These are phyloP conservation scores for Solanum sitiens DNA, from an alignment of 257 asterid genomes.

Conservation along the genomic window DNA sequence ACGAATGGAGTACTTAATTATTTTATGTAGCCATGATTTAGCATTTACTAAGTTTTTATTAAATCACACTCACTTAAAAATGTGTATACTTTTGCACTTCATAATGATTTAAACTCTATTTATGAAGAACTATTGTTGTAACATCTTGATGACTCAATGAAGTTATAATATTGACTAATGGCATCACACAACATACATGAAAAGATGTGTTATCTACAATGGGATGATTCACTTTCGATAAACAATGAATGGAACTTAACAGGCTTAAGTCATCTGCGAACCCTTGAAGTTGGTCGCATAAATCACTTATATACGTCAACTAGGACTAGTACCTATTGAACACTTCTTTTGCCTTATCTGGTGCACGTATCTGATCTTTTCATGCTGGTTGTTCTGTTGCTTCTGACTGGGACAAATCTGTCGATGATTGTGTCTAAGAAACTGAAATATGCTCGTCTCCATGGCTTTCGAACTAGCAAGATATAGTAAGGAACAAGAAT, in stretches of 20 bases:
- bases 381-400: neutral
- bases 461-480: conserved; percentile 18
- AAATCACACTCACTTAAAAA: too few species aligned
- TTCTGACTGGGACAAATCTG: neutral
- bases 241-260: neutral
- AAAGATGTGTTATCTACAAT: neutral
- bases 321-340: neutral
- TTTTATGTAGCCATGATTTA: too few species aligned
- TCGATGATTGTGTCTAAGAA: conserved; percentile 19
- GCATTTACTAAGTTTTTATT: too few species aligned
- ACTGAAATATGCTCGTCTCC: conserved; percentile 26
- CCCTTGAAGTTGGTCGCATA: neutral
- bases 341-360: neutral
- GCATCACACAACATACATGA: neutral
- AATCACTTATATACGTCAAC: neutral
- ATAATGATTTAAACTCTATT: too few species aligned
- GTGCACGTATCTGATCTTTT: neutral
- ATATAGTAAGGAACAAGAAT: conserved; percentile 21
- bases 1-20: too few species aligned
- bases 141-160: too few species aligned
- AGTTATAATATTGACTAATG: neutral
- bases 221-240: neutral
- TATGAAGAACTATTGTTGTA: too few species aligned
- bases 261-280: neutral
- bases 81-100: too few species aligned